Base-by-base conservation (phyloP, 345 rosid species). In the Rhodomyrtus tomentosa region DNA sequence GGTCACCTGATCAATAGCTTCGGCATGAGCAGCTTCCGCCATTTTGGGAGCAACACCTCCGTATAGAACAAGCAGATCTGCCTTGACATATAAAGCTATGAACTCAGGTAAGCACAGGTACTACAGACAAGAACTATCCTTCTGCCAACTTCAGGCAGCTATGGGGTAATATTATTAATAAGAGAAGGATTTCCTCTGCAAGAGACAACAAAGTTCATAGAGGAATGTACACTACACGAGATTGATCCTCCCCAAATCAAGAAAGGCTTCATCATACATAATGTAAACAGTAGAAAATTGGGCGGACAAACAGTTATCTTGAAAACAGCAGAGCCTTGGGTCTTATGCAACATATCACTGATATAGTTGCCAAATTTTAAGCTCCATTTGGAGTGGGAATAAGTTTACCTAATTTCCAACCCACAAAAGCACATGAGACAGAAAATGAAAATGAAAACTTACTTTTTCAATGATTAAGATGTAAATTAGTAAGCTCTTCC, bases 21-120 rank as follows among this genome's bases (percentile, higher is more conserved):
- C 90, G 6, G 93, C 88, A 83, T 95, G 99, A 51, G 98, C 98
- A 90, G 94, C 97, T 91, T 93, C 99, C 5, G 99, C 99, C 91
- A 93, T 93, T 90, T 94, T 95, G 45, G 99, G 99, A 87, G 95
- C 96, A 62, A 96, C 99, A 12, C 98, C 99, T 83, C 99, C 99
- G 90, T 92, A 95, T 86, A 82, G 89, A n/a, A 89, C 96, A 58
- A 96, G 96, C 89, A 96, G 82, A 25, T 96, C 95, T 91, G 97
- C 98, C 98, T 96, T 92, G 62, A 90, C 50, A 82, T 59, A 53
- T 13, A 38, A 52, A 58, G 76, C 72, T 81, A 40, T 24, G 79
- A 81, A 88, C 81, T 86, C 9, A 90, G 87, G 51, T 53, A 49
- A 55, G 18, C 40, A 22, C 53, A 48, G n/a, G 12, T 82, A 55